phyloP scores from a whole-genome alignment of 2,329 filamentous ascomycete genomes.

The Exophiala xenobiotica region DNA sequence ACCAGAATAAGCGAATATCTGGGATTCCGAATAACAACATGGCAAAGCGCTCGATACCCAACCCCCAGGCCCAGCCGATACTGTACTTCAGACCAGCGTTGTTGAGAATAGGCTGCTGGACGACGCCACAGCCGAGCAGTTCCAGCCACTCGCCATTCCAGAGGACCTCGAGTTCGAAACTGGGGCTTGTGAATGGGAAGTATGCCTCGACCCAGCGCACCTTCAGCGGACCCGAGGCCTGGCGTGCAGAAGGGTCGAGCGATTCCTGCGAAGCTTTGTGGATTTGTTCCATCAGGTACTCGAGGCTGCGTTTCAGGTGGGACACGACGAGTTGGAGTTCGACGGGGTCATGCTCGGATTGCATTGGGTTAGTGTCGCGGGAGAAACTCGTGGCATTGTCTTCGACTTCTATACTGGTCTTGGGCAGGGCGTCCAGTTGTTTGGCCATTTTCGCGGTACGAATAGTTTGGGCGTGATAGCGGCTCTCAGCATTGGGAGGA shows the following conservation, averaged over 20 bases:
- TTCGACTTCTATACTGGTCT: slow-evolving; percentile 15
- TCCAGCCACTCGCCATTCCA: slow-evolving; percentile 96
- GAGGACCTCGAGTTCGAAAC: slow-evolving; percentile 94
- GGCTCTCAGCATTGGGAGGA: slow-evolving; percentile 18
- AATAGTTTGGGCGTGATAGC: slow-evolving; percentile 29
- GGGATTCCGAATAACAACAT: slow-evolving; percentile 97
- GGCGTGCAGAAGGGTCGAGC: slow-evolving; percentile 34
- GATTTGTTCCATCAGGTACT: slow-evolving; percentile 85
- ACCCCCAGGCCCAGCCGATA: slow-evolving; percentile 91
- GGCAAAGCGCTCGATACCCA: slow-evolving; percentile 90
- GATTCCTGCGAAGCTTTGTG: slow-evolving; percentile 72
- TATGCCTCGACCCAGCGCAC: slow-evolving; percentile 96
- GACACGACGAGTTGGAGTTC: slow-evolving; percentile 80
- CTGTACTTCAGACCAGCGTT: slow-evolving; percentile 73
- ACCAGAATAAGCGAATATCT: slow-evolving; percentile 97
- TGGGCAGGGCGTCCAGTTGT: slow-evolving; percentile 66
- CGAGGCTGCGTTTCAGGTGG: slow-evolving; percentile 85
- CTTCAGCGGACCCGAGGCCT: slow-evolving; percentile 67
- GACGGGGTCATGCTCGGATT: slow-evolving; percentile 67
- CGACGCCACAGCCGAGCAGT: slow-evolving; percentile 87
- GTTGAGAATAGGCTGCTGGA: slow-evolving; percentile 76
- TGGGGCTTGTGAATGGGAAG: slow-evolving; percentile 94
- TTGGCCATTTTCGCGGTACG: slow-evolving; percentile 62
- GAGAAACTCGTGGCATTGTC: slow-evolving; percentile 55
- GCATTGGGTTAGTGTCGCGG: slow-evolving; percentile 77